Evolutionary conservation across 805 yeast genomes (phyloP).

Genomic region (Cyberlindnera maclurae): DNA sequence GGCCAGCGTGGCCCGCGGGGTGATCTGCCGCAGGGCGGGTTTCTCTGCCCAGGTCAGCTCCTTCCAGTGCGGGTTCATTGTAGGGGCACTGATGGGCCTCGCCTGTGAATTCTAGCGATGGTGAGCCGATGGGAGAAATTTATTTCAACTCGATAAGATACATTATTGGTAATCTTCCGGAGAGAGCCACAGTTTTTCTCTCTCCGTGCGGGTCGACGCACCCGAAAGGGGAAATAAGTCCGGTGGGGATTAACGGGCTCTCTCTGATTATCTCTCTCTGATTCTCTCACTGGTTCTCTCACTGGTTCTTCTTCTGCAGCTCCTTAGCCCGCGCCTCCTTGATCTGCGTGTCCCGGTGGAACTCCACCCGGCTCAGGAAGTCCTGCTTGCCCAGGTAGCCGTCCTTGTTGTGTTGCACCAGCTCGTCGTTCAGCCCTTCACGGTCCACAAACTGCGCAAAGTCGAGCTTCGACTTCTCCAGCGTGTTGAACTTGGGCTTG

Average conservation of each 20-base stretch:
- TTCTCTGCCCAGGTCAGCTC: conserved; percentile 28
- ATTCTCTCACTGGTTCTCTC: too few species aligned
- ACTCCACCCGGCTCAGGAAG: conserved; percentile 70
- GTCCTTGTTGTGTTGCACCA: conserved; percentile 72
- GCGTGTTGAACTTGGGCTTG: conserved; percentile 76
- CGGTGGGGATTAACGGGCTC: too few species aligned
- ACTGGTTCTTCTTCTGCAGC: conserved; percentile 19
- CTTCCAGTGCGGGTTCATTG: conserved; percentile 13
- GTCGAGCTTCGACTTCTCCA: conserved; percentile 88
- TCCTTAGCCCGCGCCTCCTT: conserved; percentile 32
- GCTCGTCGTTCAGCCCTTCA: conserved; percentile 76
- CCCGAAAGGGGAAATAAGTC: too few species aligned
- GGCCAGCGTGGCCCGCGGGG: conserved; percentile 63
- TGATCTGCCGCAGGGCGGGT: conserved; percentile 54
- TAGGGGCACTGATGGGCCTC: too few species aligned
- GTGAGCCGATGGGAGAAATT: too few species aligned
- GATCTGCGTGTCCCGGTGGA: conserved; percentile 30
- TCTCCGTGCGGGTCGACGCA: too few species aligned
- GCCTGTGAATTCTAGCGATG: too few species aligned
- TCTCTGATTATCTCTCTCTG: too few species aligned
- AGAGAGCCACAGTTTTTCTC: too few species aligned
- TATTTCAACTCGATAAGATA: too few species aligned
- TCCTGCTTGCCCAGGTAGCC: conserved; percentile 92
- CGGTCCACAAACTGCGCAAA: conserved; percentile 94
- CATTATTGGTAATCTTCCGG: too few species aligned